Base-by-base conservation (phyloP, 768 basidiomycete species). In the Xerocomus spinulosus region DNA sequence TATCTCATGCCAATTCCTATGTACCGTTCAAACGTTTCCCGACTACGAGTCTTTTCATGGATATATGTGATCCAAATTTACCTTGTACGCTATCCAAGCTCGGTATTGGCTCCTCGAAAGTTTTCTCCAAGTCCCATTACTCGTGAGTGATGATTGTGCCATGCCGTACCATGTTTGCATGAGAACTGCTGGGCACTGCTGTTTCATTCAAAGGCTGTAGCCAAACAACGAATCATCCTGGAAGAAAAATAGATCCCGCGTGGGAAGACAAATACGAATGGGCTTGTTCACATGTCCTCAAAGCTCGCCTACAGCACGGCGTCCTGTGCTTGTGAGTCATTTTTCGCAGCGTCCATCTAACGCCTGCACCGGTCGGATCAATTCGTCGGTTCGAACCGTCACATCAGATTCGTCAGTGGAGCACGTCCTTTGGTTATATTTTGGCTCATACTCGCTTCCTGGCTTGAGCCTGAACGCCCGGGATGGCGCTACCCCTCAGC, bases 1-100 rank as follows among this genome's bases (percentile, higher is more conserved):
- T 64, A 51, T 63, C 53, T 54, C 53, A 41, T 63, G 51, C 52
- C 30, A 58, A 49, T 55, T 23, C 43, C 48, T 61, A 66, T 58
- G 61, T 64, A 61, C 53, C 39, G 44, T 61, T 52, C 9, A 40
- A 38, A 41, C 34, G 12, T 37, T 45, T 49, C 29, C 46, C 25
- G 33, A 48, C 53, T 39, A 23, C 51, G 25, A 50, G 44, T 46
- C 47, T 49, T 50, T 39, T 54, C 46, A 26, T 43, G 51, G 44
- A 44, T 41, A 32, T 33, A 40, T 41, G 50, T 53, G 44, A 49
- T 36, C 40, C 45, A 17, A 55, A 46, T 55, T 43, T 28, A 50
- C 38, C 37, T 37, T 25, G 23, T 49, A 13, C 38, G 41, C 41
- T 26, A 24, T 20, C 23, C 45, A 32, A 42, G 30, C 18, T 39